Percentiles rank a stretch among this genome's conserved stretches.
Conservation (phyloP, 2,329 filamentous ascomycete genomes). For the Scolecobasidium constrictum region DNA sequence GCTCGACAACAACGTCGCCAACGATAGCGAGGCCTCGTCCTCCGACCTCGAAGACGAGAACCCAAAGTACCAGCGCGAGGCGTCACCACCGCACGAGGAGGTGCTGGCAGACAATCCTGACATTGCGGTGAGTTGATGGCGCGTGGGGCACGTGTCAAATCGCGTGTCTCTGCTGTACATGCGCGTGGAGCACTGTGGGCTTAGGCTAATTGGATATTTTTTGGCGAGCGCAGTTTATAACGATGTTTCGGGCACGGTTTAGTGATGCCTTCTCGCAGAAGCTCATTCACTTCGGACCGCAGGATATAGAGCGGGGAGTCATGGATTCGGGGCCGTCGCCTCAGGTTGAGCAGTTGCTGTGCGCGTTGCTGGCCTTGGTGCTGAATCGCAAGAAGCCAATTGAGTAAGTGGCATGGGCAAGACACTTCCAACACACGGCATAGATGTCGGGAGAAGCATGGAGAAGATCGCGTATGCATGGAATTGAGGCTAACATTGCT, state of each 20-base stretch:
- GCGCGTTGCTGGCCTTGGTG: constrained; percentile 75
- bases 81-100: constrained; percentile 84
- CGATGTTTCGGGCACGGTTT: constrained; percentile 95
- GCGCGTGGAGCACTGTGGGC: too few relatives aligned
- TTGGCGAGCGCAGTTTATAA: constrained; percentile 61
- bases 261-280: constrained; percentile 81
- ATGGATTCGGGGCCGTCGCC: constrained; percentile 68
- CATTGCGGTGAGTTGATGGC: constrained; percentile 65
- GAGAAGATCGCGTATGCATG: too few relatives aligned
- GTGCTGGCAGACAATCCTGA: constrained; percentile 82
- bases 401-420: constrained; percentile 69
- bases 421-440: too few relatives aligned
- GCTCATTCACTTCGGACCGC: constrained; percentile 79
- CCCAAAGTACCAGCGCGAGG: constrained; percentile 61
- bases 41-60: constrained; percentile 24
- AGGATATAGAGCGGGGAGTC: constrained; percentile 85
- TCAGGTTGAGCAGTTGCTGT: constrained; percentile 77
- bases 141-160: constrained; percentile 26
- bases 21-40: constrained; percentile 22
- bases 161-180: constrained; percentile 7
- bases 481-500: too few relatives aligned
- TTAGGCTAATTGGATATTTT: too few relatives aligned
- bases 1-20: constrained; percentile 11
- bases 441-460: too few relatives aligned
- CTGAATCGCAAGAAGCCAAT: constrained; percentile 98